Evolutionary conservation across 148 eudicot genomes (phyloP).

Genomic region (Cornus kousa): DNA sequence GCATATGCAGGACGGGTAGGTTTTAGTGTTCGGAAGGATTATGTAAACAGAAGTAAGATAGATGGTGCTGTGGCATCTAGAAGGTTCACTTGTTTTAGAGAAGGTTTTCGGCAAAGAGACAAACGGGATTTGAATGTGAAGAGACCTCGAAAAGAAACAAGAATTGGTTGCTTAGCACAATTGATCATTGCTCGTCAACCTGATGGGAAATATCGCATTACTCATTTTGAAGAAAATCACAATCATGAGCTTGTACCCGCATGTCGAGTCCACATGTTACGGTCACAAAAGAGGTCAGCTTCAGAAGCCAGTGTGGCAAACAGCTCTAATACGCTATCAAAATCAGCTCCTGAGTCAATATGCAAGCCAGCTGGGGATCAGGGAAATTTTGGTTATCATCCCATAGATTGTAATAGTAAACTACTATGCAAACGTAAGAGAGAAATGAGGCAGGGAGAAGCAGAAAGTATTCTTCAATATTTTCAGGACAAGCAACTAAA

Average conservation of each 20-base stretch:
- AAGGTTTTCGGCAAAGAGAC: constrained; percentile 20
- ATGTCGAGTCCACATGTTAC: constrained; percentile 19
- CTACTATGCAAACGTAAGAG: constrained; percentile 16
- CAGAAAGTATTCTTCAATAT: constrained; percentile 24
- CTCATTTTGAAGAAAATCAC: constrained; percentile 26
- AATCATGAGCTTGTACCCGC: constrained; percentile 27
- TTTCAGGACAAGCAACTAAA: constrained; percentile 15
- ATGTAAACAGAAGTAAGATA: constrained; percentile 26
- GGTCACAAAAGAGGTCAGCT: constrained; percentile 24
- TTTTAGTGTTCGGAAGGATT: constrained; percentile 27
- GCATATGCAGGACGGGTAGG: constrained; percentile 21
- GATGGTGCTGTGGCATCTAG: constrained; percentile 30
- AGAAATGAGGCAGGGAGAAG: constrained; percentile 27
- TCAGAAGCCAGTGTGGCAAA: constrained; percentile 10
- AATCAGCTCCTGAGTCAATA: constrained; percentile 9
- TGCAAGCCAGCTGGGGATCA: constrained; percentile 12
- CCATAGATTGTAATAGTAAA: constrained; percentile 15
- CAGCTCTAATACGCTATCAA: constrained; percentile 11
- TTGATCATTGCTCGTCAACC: constrained; percentile 22
- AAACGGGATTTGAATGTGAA: constrained; percentile 20
- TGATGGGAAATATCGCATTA: constrained; percentile 20
- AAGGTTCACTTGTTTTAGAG: constrained; percentile 28
- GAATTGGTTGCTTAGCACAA: constrained; percentile 30
- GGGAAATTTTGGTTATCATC: constrained; percentile 12
- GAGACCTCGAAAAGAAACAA: constrained; percentile 26